These are phyloP conservation scores for Austroboletus festivus DNA, from an alignment of 768 basidiomycete genomes.

Conservation along the genomic window DNA sequence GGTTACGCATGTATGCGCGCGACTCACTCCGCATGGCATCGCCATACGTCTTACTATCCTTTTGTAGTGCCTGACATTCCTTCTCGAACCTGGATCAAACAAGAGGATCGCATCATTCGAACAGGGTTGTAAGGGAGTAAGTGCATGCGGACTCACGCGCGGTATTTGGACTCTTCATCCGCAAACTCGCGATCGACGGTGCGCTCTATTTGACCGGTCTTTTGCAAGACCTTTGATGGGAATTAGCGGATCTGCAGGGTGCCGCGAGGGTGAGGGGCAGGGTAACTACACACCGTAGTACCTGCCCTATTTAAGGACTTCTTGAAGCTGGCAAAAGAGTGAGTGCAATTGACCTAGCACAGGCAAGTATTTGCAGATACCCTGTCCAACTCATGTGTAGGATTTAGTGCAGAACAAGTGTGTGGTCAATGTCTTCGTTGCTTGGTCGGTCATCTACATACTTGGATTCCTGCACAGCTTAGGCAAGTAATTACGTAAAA, in stretches of 20 bases:
- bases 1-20: background rate
- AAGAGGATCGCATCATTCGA: background rate
- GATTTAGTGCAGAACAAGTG: background rate
- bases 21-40: slow-evolving; percentile 88
- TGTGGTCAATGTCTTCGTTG: too few relatives aligned
- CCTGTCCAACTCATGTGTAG: slow-evolving; percentile 54
- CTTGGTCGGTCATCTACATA: too few relatives aligned
- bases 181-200: slow-evolving; percentile 93
- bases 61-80: slow-evolving; percentile 89
- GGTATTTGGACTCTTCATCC: slow-evolving; percentile 88
- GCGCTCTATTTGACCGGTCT: slow-evolving; percentile 96
- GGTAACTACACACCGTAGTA: slow-evolving; percentile 63
- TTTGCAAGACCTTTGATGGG: slow-evolving; percentile 76
- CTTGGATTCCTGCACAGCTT: too few relatives aligned
- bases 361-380: slow-evolving; percentile 25
- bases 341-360: background rate
- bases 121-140: background rate
- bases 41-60: slow-evolving; percentile 91
- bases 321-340: slow-evolving; percentile 63
- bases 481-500: slow-evolving; percentile 25
- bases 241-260: slow-evolving; percentile 2
- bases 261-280: slow-evolving; percentile 2
- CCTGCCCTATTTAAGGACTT: slow-evolving; percentile 90
- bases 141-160: slow-evolving; percentile 54
- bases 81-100: slow-evolving; percentile 77